These are phyloP conservation scores for Sclerotiophoma versabilis DNA, from an alignment of 2,329 filamentous ascomycete species.

Conservation along the genomic window DNA sequence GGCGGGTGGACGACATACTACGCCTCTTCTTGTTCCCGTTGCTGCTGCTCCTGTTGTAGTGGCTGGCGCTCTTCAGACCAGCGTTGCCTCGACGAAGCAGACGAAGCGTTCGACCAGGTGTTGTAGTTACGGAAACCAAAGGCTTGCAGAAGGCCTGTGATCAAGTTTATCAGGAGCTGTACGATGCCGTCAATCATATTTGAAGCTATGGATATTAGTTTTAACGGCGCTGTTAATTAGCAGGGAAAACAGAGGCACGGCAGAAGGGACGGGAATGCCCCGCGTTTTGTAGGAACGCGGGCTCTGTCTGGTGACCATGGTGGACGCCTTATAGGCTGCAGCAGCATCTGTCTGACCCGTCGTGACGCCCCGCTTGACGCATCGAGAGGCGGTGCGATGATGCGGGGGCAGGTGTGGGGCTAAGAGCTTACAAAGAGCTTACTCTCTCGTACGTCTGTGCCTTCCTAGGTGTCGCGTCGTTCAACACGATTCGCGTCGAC, in stretches of 20 bases:
- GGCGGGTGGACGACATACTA: constrained; percentile 5
- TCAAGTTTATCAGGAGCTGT: constrained; percentile 1
- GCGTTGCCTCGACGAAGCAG: constrained; percentile 7
- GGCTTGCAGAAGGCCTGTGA: background rate
- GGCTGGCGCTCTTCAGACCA: constrained; percentile 15
- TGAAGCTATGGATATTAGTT: constrained; percentile 5
- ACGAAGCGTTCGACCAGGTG: constrained; percentile 9
- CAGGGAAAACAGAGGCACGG: background rate
- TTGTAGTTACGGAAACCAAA: constrained; percentile 2
- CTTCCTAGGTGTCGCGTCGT: background rate
- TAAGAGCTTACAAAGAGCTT: constrained; percentile 3
- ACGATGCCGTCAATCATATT: constrained; percentile 9
- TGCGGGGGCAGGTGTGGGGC: background rate
- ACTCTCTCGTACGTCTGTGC: background rate
- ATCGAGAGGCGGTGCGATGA: background rate
- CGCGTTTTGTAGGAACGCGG: constrained; percentile 1
- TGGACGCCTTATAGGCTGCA: constrained; percentile 14
- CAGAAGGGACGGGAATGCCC: background rate
- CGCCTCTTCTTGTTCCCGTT: background rate
- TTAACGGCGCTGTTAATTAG: constrained; percentile 2
- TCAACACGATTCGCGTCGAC: background rate
- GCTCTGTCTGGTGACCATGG: background rate
- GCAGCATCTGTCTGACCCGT: background rate
- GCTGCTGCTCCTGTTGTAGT: constrained; percentile 10
- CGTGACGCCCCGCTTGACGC: background rate